Base-by-base conservation (phyloP, 2,329 filamentous ascomycete genomes). In the Lithohypha guttulata region DNA sequence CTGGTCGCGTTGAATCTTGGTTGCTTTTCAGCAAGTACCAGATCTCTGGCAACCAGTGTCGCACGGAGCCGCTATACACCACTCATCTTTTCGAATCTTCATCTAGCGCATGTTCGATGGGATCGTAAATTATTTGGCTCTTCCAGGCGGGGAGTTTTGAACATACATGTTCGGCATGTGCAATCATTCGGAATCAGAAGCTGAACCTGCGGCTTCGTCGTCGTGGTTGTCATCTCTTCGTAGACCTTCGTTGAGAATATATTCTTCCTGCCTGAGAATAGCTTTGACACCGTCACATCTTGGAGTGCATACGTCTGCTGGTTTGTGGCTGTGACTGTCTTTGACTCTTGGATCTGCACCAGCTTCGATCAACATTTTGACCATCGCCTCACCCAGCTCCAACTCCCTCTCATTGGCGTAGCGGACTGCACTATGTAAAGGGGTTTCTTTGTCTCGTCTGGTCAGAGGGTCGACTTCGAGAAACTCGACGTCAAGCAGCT, bases 101-200 rank as follows among this genome's bases (percentile, higher is more conserved):
- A n/a, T n/a, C n/a, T n/a, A n/a, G n/a, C n/a, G n/a, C n/a, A n/a
- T n/a, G n/a, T n/a, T n/a, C n/a, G n/a, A n/a, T n/a, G n/a, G n/a
- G n/a, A n/a, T n/a, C n/a, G n/a, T n/a, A n/a, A n/a, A n/a, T n/a
- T n/a, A n/a, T n/a, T n/a, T n/a, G n/a, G n/a, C n/a, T n/a, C n/a
- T n/a, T n/a, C n/a, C n/a, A n/a, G n/a, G n/a, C n/a, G n/a, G n/a
- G n/a, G n/a, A n/a, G n/a, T n/a, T n/a, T n/a, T n/a, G n/a, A n/a
- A n/a, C n/a, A n/a, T n/a, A n/a, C n/a, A n/a, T n/a, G n/a, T n/a
- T n/a, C n/a, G n/a, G n/a, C n/a, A n/a, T n/a, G n/a, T n/a, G n/a
- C n/a, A n/a, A n/a, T n/a, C 62, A 3, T 63, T 75, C 4, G 57
- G 65, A 8, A 63, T 73, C 25, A 66, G 71, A 35, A 65, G 71